Conservation (phyloP, 208 protist genomes). For the Trypanosoma caninum region DNA sequence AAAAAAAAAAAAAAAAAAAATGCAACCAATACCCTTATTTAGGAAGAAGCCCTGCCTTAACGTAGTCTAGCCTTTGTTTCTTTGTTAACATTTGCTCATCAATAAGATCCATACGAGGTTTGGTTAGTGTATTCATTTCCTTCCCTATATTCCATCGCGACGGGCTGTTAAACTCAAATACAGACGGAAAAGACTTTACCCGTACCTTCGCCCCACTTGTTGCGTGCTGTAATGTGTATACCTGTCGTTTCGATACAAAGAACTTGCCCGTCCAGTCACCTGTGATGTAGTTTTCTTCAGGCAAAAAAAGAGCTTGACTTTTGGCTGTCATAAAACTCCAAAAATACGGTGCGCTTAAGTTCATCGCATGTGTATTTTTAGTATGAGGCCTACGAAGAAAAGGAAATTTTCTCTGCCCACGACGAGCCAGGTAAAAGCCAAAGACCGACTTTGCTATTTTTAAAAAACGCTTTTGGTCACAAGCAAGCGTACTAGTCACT, state of each 20-base stretch:
- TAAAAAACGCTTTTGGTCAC: conserved; percentile 67
- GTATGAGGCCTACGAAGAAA: conserved; percentile 75
- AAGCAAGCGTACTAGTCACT: conserved; percentile 1
- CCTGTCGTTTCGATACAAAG: conserved; percentile 85
- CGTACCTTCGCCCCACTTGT: conserved; percentile 79
- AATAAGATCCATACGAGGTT: conserved; percentile 88
- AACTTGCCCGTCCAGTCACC: conserved; percentile 92
- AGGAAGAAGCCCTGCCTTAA: conserved; percentile 81
- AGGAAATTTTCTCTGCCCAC: conserved; percentile 79
- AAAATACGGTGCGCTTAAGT: conserved; percentile 83
- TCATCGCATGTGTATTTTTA: conserved; percentile 86
- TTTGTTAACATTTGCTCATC: conserved; percentile 92
- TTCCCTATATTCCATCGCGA: conserved; percentile 91
- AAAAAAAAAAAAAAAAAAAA: not conserved
- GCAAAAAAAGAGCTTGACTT: conserved; percentile 73
- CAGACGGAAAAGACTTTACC: conserved; percentile 85
- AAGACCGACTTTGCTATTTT: conserved; percentile 89
- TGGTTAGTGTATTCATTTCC: conserved; percentile 79
- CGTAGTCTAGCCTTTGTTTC: conserved; percentile 86
- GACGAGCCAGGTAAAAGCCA: conserved; percentile 83
- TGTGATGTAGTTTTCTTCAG: conserved; percentile 90
- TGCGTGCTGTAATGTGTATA: conserved; percentile 89
- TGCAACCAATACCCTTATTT: conserved; percentile 41
- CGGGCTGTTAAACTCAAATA: conserved; percentile 82
- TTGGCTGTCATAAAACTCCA: conserved; percentile 89